Evolutionary conservation across 2,329 filamentous ascomycete species (phyloP), one percentile per base, ranked within the genome.

Genomic region (Orbilia brochopaga): DNA sequence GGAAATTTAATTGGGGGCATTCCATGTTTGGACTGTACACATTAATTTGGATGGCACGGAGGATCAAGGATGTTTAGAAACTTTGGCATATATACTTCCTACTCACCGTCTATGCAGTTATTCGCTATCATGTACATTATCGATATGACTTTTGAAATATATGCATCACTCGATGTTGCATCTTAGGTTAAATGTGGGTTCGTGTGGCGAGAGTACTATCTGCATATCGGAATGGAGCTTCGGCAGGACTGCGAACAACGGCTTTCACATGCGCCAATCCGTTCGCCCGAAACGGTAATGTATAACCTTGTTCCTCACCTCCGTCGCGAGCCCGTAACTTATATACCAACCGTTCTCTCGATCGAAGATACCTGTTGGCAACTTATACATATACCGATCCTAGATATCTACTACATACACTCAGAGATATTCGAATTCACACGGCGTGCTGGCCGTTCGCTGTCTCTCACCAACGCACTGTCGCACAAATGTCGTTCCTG

Each of bases 201-300:
- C n/a, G n/a, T n/a, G n/a, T n/a, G n/a, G n/a, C n/a, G n/a, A n/a
- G n/a, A n/a, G n/a, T n/a, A n/a, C n/a, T n/a, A n/a, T n/a, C n/a
- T n/a, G n/a, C n/a, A n/a, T 24, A 7, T 32, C 24, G 40, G 15
- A 60, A 51, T 52, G 24, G 17, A 37, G 53, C 37, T n/a, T 72
- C 67, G 67, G 67, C 67, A 65, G 32, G 53, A 60, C 60, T 24
- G 67, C 67, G 67, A 65, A 61, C 37, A 13, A 56, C 30, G 19
- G 52, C 23, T 55, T 72, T 72, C 67, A 72, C 67, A 65, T 72
- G 67, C 50, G 11, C 42, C 30, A 24, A 54, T 42, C 61, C 61
- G 48, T 65, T 65, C 53, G 51, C 61, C 61, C 61, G 61, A 55
- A 63, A 54, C 48, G 57, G 59, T 52, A 60, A 61, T 42, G 30